phyloP scores from a whole-genome alignment of 345 rosid species.

The Pistacia vera region DNA sequence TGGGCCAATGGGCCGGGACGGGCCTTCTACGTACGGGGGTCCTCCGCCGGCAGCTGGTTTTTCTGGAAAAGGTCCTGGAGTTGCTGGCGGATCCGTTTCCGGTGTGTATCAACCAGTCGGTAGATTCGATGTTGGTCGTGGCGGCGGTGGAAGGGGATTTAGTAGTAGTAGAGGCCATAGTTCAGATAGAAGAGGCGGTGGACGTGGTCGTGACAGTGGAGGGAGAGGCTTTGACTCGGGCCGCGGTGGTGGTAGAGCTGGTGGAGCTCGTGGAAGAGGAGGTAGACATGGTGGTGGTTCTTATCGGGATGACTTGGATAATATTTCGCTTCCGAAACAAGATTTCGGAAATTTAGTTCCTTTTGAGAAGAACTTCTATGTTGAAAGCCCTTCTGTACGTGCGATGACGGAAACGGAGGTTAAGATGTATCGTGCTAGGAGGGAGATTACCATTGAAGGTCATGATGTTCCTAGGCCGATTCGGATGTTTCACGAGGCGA shows the following conservation, averaged over 20 bases:
- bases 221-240: conserved; percentile 23
- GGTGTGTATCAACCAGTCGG: conserved; percentile 58
- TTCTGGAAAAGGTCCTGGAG: conserved; percentile 36
- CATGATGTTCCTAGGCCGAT: conserved; percentile 83
- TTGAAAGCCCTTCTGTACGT: conserved; percentile 62
- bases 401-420: conserved; percentile 78
- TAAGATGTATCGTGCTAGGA: conserved; percentile 51
- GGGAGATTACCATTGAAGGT: conserved; percentile 83
- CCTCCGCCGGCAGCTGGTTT: conserved; percentile 35
- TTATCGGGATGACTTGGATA: conserved; percentile 51
- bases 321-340: conserved; percentile 66
- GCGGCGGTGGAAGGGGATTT: conserved; percentile 27
- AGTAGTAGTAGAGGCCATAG: conserved; percentile 18
- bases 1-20: conserved; percentile 33
- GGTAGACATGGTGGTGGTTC: conserved; percentile 36
- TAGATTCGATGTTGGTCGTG: conserved; percentile 50
- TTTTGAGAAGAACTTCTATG: conserved; percentile 84
- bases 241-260: conserved; percentile 21
- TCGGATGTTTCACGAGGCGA: conserved; percentile 76
- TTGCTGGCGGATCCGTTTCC: conserved; percentile 10
- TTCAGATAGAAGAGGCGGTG: conserved; percentile 35
- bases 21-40: conserved; percentile 45
- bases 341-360: conserved; percentile 78
- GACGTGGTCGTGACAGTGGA: conserved; percentile 27
- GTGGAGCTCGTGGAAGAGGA: conserved; percentile 30